Evolutionary conservation across 2,329 filamentous ascomycete species (phyloP), one percentile per base, ranked within the genome.

Genomic region (Microdochium paspali): DNA sequence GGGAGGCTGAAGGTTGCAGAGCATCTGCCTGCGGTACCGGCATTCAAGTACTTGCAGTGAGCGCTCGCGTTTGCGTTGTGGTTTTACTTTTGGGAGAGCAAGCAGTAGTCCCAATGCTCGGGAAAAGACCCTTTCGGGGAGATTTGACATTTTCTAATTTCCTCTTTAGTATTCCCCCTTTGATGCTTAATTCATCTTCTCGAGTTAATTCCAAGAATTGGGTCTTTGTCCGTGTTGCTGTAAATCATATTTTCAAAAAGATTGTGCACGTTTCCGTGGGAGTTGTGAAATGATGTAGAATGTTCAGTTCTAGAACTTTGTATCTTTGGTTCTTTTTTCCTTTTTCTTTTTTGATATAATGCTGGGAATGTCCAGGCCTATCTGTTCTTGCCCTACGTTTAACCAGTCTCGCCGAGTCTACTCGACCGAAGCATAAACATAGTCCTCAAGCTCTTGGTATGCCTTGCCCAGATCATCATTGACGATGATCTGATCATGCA

Each of bases 401-500:
- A 48, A 42, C 31, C 44, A 44, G 24, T 46, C 25, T 47, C 28
- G 46, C 44, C 30, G 7, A 18, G 15, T 42, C 25, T 48, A 51
- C 10, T 48, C 45, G 13, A 50, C 42, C 4, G 59, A 51, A 54
- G 66, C 64, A 58, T 71, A 75, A 47, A 77, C 63, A 50, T 66
- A 76, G 4, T 63, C 64, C 51, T 76, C 79, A 21, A 80, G 61
- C 57, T 78, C 66, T 59, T 67, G 66, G 61, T 74, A 79, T 0
- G 77, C 75, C 50, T 58, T 66, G 45, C 74, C 71, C 20, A 77
- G 62, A 56, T 76, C 61, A 47, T 85, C 80, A 59, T 86, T 86
- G 42, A 85, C 72, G 49, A 86, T 74, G 51, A 81, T 74, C 60
- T 76, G 71, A 58, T 86, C 82, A 61, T 83, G 78, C 10, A 80